Conservation (phyloP, 2,329 filamentous ascomycete species). For the Metarhizium humberi region DNA sequence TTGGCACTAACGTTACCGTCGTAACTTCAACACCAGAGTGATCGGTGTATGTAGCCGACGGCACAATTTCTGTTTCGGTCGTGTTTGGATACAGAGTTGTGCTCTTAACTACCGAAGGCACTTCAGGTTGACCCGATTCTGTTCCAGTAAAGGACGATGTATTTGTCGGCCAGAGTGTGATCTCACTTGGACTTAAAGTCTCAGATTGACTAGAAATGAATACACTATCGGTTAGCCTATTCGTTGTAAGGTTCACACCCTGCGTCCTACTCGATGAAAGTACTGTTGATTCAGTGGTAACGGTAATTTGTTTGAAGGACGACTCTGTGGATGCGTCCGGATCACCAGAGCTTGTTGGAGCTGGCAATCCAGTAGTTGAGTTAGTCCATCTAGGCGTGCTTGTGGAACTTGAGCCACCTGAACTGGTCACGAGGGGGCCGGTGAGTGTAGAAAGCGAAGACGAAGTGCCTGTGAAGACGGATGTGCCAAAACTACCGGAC, state of each 20-base stretch:
- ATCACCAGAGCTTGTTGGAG: neutral
- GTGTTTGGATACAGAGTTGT: neutral
- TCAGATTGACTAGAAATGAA: neutral
- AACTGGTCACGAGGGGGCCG: neutral
- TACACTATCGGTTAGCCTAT: neutral
- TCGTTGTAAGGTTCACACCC: neutral
- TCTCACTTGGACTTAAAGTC: neutral
- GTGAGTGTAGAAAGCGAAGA: neutral
- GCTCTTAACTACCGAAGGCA: neutral
- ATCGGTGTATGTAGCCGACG: neutral
- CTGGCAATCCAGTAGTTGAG: neutral
- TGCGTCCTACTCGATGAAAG: neutral
- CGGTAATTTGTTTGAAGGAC: neutral
- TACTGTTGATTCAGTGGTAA: slow-evolving; percentile 1
- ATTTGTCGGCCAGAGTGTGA: neutral
- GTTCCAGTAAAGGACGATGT: neutral
- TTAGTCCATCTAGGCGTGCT: neutral
- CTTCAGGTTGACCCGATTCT: neutral
- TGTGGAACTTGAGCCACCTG: neutral
- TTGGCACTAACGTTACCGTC: neutral
- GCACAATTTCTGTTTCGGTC: neutral
- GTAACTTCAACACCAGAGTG: neutral
- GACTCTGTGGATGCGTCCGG: neutral
- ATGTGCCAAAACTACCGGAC: neutral
- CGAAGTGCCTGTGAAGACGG: neutral